phyloP scores from a whole-genome alignment of 768 basidiomycete species.

The Mycena haematopus region DNA sequence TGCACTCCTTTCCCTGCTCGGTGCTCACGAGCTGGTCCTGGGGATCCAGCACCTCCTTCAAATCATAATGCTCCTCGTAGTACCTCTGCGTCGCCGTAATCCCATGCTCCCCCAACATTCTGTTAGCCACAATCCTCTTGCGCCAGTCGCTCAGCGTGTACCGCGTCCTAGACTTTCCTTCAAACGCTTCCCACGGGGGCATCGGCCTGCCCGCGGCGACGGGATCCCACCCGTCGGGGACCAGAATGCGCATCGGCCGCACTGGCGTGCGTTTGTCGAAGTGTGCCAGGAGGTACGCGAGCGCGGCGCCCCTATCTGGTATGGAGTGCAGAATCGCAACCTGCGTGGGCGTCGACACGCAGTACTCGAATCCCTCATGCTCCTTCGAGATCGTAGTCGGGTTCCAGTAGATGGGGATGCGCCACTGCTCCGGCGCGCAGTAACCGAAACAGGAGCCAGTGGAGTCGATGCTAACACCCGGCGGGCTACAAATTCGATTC shows the following conservation, averaged over 20 bases:
- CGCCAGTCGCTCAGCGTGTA: neutral
- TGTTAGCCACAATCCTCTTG: neutral
- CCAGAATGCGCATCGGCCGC: neutral
- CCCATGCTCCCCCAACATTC: neutral
- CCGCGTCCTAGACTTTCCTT: neutral
- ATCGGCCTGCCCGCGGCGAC: neutral
- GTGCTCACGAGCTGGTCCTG: neutral
- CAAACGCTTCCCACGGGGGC: no score
- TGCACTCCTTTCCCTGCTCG: no score
- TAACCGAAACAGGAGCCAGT: slow-evolving; percentile 3
- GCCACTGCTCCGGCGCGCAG: neutral
- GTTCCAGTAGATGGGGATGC: slow-evolving; percentile 6
- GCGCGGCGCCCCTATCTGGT: neutral
- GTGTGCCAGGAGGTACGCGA: slow-evolving; percentile 9
- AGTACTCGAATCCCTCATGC: slow-evolving; percentile 8
- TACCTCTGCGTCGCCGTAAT: neutral
- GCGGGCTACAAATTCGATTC: neutral
- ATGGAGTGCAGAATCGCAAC: slow-evolving; percentile 9
- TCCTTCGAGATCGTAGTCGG: neutral
- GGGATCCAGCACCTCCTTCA: neutral
- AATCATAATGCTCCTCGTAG: neutral
- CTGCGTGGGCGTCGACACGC: neutral
- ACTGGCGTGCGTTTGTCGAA: neutral
- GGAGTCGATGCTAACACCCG: neutral
- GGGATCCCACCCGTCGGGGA: neutral